These are phyloP conservation scores for Xylaria intraflava DNA, from an alignment of 495 filamentous ascomycete genomes.

Conservation along the genomic window DNA sequence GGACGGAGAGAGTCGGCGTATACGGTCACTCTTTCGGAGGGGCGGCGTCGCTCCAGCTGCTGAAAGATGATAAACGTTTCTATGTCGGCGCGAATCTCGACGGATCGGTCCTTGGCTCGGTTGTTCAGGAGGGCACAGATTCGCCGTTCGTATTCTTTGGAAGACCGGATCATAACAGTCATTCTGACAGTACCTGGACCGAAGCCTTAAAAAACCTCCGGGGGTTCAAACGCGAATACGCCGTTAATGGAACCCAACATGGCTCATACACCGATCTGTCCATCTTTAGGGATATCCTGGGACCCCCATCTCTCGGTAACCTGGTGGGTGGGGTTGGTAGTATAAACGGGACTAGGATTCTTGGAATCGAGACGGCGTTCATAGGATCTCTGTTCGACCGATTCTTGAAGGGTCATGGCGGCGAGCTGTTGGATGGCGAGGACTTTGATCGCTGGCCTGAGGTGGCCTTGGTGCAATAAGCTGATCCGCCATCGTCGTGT, in stretches of 20 bases:
- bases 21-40: constrained; percentile 53
- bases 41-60: constrained; percentile 38
- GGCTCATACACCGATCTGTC: constrained; percentile 7
- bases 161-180: not conserved
- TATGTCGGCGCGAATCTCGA: constrained; percentile 44
- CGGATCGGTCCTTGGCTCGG: constrained; percentile 30
- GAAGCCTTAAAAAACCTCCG: constrained; percentile 8
- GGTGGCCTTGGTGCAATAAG: constrained; percentile 2
- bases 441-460: constrained; percentile 8
- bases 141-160: constrained; percentile 13
- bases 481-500: too few relatives aligned
- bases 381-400: constrained; percentile 5
- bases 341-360: constrained; percentile 10
- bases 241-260: constrained; percentile 11
- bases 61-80: constrained; percentile 36
- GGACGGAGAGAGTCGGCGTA: constrained; percentile 28
- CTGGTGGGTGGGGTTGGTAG: not conserved
- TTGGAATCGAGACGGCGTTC: constrained; percentile 10
- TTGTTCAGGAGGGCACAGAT: constrained; percentile 9
- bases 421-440: constrained; percentile 11
- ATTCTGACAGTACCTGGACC: constrained; percentile 5
- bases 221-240: constrained; percentile 15
- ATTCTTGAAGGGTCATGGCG: constrained; percentile 10
- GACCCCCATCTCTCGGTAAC: not conserved
- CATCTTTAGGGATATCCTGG: constrained; percentile 7